Percentiles rank a stretch among this genome's conserved stretches.
These are phyloP conservation scores for Mortierella sp. DNA, from an alignment of 371 early-diverging fungal species.

Conservation along the genomic window DNA sequence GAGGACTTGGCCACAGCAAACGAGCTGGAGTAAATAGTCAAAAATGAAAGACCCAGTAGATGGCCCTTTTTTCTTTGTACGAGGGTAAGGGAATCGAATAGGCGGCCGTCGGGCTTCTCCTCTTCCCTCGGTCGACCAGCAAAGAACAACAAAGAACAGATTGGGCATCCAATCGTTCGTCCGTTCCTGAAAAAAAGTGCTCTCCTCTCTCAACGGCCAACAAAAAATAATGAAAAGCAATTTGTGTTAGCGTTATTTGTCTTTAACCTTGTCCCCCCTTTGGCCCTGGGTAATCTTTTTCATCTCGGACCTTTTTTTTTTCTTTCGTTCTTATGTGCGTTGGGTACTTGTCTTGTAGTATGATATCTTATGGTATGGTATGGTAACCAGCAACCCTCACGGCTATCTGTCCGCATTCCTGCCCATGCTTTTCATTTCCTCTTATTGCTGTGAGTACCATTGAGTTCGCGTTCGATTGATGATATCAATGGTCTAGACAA, in stretches of 20 bases:
- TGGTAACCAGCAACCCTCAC: too few relatives aligned
- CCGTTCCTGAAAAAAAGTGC: neutral
- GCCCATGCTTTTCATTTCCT: too few relatives aligned
- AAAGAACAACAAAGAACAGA: neutral
- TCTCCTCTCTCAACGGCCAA: neutral
- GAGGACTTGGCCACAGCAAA: too few relatives aligned
- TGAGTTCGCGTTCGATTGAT: too few relatives aligned
- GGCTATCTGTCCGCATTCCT: too few relatives aligned
- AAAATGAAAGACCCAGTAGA: neutral
- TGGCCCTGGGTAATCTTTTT: slow-evolving; percentile 5
- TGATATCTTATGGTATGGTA: neutral
- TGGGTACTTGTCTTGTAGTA: neutral
- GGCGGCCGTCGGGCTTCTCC: neutral
- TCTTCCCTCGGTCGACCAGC: neutral
- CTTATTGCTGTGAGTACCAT: too few relatives aligned
- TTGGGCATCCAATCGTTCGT: neutral
- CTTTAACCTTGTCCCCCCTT: neutral
- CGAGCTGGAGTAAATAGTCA: neutral
- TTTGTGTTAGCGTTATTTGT: neutral
- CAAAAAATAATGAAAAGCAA: neutral
- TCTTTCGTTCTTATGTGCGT: neutral
- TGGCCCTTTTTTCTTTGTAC: neutral
- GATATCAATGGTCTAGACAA: neutral
- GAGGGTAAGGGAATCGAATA: neutral
- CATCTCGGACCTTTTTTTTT: slow-evolving; percentile 2